Evolutionary conservation across 1,139 yeast genomes (phyloP).

Genomic region (Hanseniaspora uvarum): DNA sequence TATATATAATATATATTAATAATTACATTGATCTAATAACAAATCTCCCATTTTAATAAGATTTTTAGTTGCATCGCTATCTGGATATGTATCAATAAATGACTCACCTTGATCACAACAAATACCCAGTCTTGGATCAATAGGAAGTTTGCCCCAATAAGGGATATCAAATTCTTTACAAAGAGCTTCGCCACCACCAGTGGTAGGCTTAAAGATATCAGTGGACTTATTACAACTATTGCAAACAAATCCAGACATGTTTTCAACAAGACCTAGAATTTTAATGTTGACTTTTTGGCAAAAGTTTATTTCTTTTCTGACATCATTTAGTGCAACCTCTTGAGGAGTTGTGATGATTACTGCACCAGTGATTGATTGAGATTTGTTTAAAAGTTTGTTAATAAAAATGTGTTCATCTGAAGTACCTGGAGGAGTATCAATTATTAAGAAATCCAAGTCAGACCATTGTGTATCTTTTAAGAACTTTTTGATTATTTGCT

Average conservation of each 20-base stretch:
- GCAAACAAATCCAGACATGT: constrained; percentile 97
- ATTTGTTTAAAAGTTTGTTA: constrained; percentile 67
- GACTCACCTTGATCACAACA: constrained; percentile 85
- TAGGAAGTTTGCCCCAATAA: constrained; percentile 83
- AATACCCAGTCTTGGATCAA: constrained; percentile 88
- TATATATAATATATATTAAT: not conserved
- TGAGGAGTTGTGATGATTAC: constrained; percentile 94
- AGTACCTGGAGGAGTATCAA: constrained; percentile 98
- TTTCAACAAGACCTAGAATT: constrained; percentile 83
- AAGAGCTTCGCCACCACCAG: constrained; percentile 86
- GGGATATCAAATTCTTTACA: constrained; percentile 70
- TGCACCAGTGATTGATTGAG: constrained; percentile 91
- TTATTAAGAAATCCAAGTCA: constrained; percentile 72
- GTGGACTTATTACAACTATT: constrained; percentile 88
- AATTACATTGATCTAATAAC: constrained; percentile 28
- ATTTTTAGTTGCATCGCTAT: constrained; percentile 87
- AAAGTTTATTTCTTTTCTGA: constrained; percentile 89
- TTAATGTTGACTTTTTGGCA: constrained; percentile 83
- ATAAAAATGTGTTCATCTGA: constrained; percentile 93
- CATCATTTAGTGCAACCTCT: constrained; percentile 90
- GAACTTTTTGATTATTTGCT: constrained; percentile 85
- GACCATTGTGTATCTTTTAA: constrained; percentile 97
- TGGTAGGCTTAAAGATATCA: constrained; percentile 83
- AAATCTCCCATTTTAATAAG: constrained; percentile 70
- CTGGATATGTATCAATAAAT: constrained; percentile 74